Evolutionary conservation across 345 rosid species (phyloP), one percentile per base, ranked within the genome.

Genomic region (Salix koriyanagi): DNA sequence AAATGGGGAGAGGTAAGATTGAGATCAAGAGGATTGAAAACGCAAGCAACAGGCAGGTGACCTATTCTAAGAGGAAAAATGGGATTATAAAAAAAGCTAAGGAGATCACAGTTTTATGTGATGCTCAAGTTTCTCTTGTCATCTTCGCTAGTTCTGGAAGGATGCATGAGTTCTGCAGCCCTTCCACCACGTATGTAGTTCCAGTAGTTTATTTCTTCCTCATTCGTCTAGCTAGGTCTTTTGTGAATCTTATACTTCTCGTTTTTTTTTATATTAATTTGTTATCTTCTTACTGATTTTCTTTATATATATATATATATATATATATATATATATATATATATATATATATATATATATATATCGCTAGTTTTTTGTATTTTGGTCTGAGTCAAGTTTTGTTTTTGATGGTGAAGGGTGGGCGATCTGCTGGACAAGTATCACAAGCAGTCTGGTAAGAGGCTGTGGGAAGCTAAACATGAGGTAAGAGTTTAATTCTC

Each of bases 381-480:
- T 50, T 54, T 11, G 1, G 5, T 54, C 16, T 6, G n/a, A 69
- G 5, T 50, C 6, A 4, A 23, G 41, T 26, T n/a, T 75, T 15
- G 14, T n/a, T 58, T 58, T 58, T 58, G 28, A 58, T 42, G 69
- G 28, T 73, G 81, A 79, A 91, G 97, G 76, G 75, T 94, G 92
- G 79, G 82, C 72, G 91, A 92, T 75, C 82, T 94, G 77, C 75
- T 96, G 88, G 99, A 93, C 50, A 77, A 81, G 70, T 96, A 96
- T 70, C 97, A 94, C 72, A 91, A 86, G 76, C 85, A 82, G 70
- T 88, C 92, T 71, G 94, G 96, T 65, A 88, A 92, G 76, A 92
- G 87, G 85, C 69, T 96, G 62, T 94, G 99, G 99, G 97, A 96
- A 86, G 92, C 90, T 68, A 94, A 92, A 80, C 99, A 93, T 87